Conservation (phyloP, 2,329 filamentous ascomycete genomes). For the Mollisiaceae sp. region DNA sequence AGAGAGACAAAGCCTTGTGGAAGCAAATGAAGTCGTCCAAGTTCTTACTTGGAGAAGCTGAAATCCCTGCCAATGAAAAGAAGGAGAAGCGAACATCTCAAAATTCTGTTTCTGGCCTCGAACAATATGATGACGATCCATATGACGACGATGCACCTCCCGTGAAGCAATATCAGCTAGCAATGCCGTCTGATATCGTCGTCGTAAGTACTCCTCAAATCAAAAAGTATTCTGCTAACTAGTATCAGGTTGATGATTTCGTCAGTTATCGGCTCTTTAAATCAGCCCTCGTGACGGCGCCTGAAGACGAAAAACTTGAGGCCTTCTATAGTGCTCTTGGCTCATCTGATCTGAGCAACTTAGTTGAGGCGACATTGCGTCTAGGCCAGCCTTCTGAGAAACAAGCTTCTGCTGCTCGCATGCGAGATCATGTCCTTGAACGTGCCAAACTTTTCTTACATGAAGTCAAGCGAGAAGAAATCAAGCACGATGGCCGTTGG, state of each 20-base stretch:
- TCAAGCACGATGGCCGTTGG: conserved; percentile 90
- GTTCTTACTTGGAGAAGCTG: conserved; percentile 84
- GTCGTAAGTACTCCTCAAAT: conserved; percentile 49
- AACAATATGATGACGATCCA: conserved; percentile 47
- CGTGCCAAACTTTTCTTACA: conserved; percentile 89
- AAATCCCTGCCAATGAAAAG: conserved; percentile 52
- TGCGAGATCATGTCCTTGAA: conserved; percentile 85
- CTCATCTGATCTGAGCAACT: conserved; percentile 73
- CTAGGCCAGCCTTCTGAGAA: conserved; percentile 65
- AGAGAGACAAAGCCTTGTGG: conserved; percentile 79
- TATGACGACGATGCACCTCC: conserved; percentile 51
- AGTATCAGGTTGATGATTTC: conserved; percentile 72
- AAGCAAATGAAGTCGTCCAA: conserved; percentile 74
- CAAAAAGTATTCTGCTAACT: background rate
- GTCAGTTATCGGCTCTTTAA: conserved; percentile 90
- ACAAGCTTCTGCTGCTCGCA: conserved; percentile 68
- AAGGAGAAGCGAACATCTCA: conserved; percentile 34
- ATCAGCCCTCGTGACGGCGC: conserved; percentile 80
- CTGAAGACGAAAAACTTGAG: conserved; percentile 87
- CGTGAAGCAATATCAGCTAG: conserved; percentile 68
- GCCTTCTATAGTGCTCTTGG: conserved; percentile 84
- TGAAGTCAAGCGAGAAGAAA: conserved; percentile 70
- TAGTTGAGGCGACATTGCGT: conserved; percentile 78
- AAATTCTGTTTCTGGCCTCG: conserved; percentile 41
- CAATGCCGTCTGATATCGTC: conserved; percentile 72